These are phyloP conservation scores for Metschnikowia colocasiae DNA, from an alignment of 805 yeast species.

Conservation along the genomic window DNA sequence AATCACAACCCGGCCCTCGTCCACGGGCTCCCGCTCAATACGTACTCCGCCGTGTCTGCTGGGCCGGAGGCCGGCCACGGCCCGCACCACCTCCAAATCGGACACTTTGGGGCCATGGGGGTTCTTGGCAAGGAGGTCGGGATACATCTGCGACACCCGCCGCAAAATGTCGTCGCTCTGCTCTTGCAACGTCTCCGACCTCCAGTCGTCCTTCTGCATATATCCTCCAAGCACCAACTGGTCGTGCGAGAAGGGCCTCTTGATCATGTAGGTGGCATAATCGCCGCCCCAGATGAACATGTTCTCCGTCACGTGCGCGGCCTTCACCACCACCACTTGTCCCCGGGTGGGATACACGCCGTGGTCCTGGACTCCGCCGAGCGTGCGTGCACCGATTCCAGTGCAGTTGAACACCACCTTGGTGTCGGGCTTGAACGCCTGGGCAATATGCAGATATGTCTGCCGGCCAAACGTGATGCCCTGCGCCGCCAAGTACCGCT, in stretches of 20 bases:
- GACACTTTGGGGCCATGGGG: slow-evolving; percentile 30
- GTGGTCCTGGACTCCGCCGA: slow-evolving; percentile 64
- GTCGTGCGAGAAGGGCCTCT: slow-evolving; percentile 63
- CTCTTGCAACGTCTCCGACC: slow-evolving; percentile 51
- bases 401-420: slow-evolving; percentile 68
- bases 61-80: slow-evolving; percentile 75
- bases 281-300: slow-evolving; percentile 57
- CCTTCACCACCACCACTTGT: slow-evolving; percentile 69
- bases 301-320: slow-evolving; percentile 64
- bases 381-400: slow-evolving; percentile 62
- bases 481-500: slow-evolving; percentile 36
- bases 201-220: slow-evolving; percentile 60
- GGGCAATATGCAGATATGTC: slow-evolving; percentile 50
- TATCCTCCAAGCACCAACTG: slow-evolving; percentile 76
- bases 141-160: slow-evolving; percentile 52
- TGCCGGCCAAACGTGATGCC: slow-evolving; percentile 53
- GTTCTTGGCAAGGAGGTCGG: slow-evolving; percentile 42
- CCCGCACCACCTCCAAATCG: slow-evolving; percentile 53
- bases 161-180: slow-evolving; percentile 60
- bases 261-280: slow-evolving; percentile 64
- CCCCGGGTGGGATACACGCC: slow-evolving; percentile 73
- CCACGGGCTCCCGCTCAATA: slow-evolving; percentile 50
- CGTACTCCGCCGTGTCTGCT: slow-evolving; percentile 72
- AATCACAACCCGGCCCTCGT: slow-evolving; percentile 39
- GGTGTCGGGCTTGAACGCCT: slow-evolving; percentile 43